Percentiles rank a stretch among this genome's conserved stretches.
phyloP scores from a whole-genome alignment of 345 rosid species.

The Citropsis articulata region DNA sequence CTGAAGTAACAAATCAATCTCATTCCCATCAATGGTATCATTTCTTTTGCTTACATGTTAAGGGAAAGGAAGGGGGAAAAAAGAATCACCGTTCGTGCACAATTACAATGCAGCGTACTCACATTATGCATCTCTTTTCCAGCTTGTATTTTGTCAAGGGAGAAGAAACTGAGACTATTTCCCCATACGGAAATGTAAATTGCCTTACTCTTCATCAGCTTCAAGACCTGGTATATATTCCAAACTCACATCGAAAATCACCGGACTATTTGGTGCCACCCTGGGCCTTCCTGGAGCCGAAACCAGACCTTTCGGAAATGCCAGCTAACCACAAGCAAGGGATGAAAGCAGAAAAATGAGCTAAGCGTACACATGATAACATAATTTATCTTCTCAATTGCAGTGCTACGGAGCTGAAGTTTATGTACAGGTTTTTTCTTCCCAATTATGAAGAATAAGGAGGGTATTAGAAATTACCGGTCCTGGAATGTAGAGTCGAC shows the following conservation, averaged over 20 bases:
- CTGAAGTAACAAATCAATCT: too few species aligned
- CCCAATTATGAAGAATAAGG: too few species aligned
- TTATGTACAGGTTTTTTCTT: background rate
- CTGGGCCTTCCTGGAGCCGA: conserved; percentile 99
- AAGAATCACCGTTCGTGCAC: background rate
- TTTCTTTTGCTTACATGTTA: background rate
- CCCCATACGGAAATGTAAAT: background rate
- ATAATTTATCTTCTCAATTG: background rate
- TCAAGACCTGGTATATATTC: conserved; percentile 93
- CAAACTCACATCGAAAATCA: conserved; percentile 85
- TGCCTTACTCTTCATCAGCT: conserved; percentile 44
- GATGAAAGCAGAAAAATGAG: background rate
- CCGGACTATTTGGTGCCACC: conserved; percentile 88
- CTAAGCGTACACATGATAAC: background rate
- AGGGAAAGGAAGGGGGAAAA: background rate
- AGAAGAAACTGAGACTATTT: background rate
- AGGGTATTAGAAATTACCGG: conserved; percentile 36
- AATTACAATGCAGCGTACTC: background rate
- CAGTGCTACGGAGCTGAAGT: background rate
- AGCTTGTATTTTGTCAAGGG: background rate
- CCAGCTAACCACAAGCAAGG: conserved; percentile 46
- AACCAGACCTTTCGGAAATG: conserved; percentile 82
- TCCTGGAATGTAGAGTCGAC: conserved; percentile 88
- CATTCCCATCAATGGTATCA: background rate
- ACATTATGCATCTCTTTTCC: background rate